Evolutionary conservation across 1,284 basidiomycete species (phyloP).

Genomic region (Pterula multifida): DNA sequence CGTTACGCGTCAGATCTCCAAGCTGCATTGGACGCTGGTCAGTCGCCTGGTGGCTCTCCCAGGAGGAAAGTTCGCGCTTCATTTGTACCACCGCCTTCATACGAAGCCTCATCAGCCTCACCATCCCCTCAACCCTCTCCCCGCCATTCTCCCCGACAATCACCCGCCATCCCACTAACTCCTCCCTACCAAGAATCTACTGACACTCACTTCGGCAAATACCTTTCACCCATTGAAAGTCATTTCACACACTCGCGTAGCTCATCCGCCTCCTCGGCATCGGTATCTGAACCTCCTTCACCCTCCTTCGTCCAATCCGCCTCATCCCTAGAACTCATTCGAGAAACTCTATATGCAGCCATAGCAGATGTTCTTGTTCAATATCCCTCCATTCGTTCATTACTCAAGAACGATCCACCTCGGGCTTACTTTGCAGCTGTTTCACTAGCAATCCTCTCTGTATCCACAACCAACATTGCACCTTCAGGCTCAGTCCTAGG

Average conservation of each 20-base stretch:
- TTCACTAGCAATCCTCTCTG: slow-evolving; percentile 58
- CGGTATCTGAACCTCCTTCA: slow-evolving; percentile 11
- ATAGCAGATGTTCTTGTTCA: slow-evolving; percentile 47
- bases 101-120: slow-evolving; percentile 31
- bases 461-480: slow-evolving; percentile 37
- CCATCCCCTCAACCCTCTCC: slow-evolving; percentile 16
- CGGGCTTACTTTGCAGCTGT: slow-evolving; percentile 70
- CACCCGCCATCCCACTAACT: slow-evolving; percentile 12
- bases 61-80: slow-evolving; percentile 35
- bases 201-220: slow-evolving; percentile 1
- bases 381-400: slow-evolving; percentile 33
- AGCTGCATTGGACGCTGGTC: slow-evolving; percentile 57
- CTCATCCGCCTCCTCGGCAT: slow-evolving; percentile 2
- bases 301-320: slow-evolving; percentile 11
- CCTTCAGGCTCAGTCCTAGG: slow-evolving; percentile 36
- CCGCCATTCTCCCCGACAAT: no score
- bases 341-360: slow-evolving; percentile 72
- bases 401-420: slow-evolving; percentile 49
- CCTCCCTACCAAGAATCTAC: slow-evolving; percentile 9
- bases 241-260: neutral
- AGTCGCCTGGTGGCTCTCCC: slow-evolving; percentile 16
- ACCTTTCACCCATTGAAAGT: neutral
- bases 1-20: slow-evolving; percentile 63
- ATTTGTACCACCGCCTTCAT: slow-evolving; percentile 62
- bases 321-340: slow-evolving; percentile 53